Evolutionary conservation across 371 early-diverging fungal genomes (phyloP), one percentile per base, ranked within the genome.

Genomic region (Rhizopus microsporus): DNA sequence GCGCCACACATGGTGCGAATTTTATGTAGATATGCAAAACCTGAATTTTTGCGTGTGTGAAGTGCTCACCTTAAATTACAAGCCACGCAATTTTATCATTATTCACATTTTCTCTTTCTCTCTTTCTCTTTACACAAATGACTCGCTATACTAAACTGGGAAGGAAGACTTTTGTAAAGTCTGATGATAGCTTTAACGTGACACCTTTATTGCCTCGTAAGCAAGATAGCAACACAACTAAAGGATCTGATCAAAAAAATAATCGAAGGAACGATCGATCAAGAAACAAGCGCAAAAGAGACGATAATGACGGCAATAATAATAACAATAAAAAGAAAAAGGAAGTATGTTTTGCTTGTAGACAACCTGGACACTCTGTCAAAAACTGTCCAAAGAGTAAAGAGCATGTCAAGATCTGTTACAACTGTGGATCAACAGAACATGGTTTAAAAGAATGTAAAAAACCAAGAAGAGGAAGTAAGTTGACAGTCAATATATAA

Each of bases 331-430:
- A 48, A 30, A 51, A 42, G 50, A 53, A 37, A 47, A 55, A 55
- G 6, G 67, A 85, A 87, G 80, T 84, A 2, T 96, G 96, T 71
- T 95, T 93, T 74, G 80, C 81, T 9, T 96, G 96, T 68, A 80
- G 95, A 45, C 69, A 90, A 53, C 78, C 73, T 15, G 96, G 95
- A 16, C 96, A 96, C 66, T 84, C 87, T 31, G 88, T 93, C 51
- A 87, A 82, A 51, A 75, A 86, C 54, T 95, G 94, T 71, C 90
- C 93, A n/a, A 61, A 78, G 35, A 72, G 79, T 4, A 73, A 76
- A 35, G 77, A 64, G 40, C 57, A 62, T 47, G 78, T 69, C 9
- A 74, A 79, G 38, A 83, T 93, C 45, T 96, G 95, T 67, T 94
- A 91, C 67, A 89, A 85, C 58, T 96, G 96, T 68, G 93, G 94